These are phyloP conservation scores for Cercospora sp. DNA, from an alignment of 2,329 filamentous ascomycete species.

Conservation along the genomic window DNA sequence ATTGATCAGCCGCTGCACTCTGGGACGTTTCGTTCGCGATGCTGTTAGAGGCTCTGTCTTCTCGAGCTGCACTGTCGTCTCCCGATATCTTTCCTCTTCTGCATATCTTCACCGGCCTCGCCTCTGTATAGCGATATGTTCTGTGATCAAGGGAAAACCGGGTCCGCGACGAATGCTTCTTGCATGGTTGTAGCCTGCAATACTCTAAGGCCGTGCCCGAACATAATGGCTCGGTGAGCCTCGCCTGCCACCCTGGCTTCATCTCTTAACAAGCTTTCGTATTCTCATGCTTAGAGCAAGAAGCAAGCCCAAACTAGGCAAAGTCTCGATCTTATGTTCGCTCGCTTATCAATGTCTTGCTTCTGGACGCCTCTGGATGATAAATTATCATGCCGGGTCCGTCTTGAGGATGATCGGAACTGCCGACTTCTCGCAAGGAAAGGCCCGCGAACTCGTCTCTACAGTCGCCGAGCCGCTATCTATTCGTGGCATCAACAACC, in stretches of 20 bases:
- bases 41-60: too few species aligned
- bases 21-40: too few species aligned
- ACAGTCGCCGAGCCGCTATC: slow-evolving; percentile 83
- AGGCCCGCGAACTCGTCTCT: slow-evolving; percentile 80
- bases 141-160: not conserved
- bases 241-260: not conserved
- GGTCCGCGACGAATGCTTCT: not conserved
- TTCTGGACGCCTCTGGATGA: not conserved
- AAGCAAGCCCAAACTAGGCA: not conserved
- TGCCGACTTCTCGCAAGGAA: slow-evolving; percentile 81
- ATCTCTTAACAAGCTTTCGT: not conserved
- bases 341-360: not conserved
- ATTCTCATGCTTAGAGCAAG: not conserved
- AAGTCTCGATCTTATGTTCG: not conserved
- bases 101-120: not conserved
- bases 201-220: not conserved
- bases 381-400: not conserved
- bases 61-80: too few species aligned
- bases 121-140: not conserved
- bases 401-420: slow-evolving; percentile 2
- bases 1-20: too few species aligned
- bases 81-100: not conserved
- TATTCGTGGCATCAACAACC: slow-evolving; percentile 96
- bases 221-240: not conserved
- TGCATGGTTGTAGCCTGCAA: not conserved